phyloP scores from a whole-genome alignment of 352 stramenopile species.

The Globisporangium alternatum region DNA sequence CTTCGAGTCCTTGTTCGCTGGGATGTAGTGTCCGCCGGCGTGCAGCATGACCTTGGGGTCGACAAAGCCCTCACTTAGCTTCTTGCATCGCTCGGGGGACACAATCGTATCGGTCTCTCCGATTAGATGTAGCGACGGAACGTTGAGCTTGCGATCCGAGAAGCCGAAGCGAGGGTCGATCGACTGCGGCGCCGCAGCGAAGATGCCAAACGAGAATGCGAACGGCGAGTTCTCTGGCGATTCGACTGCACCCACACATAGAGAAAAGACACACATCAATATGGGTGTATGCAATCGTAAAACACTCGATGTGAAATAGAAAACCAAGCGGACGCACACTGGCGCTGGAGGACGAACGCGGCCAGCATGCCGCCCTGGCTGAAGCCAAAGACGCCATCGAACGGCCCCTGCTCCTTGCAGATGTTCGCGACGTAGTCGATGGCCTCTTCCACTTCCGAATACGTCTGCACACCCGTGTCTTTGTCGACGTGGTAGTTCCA shows the following conservation, averaged over 20 bases:
- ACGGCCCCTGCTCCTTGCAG: constrained; percentile 69
- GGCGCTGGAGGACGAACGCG: constrained; percentile 59
- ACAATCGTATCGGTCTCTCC: constrained; percentile 77
- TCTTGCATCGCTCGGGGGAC: constrained; percentile 47
- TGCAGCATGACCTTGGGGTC: constrained; percentile 68
- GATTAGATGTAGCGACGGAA: constrained; percentile 81
- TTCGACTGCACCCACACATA: constrained; percentile 20
- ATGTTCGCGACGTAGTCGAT: constrained; percentile 67
- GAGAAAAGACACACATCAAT: background rate
- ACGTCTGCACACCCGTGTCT: constrained; percentile 35
- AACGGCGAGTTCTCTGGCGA: constrained; percentile 49
- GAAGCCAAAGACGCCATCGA: constrained; percentile 85
- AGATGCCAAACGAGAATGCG: constrained; percentile 70
- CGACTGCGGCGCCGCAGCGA: constrained; percentile 55
- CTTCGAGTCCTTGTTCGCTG: constrained; percentile 81
- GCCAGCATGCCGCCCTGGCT: constrained; percentile 78
- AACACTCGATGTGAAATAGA: background rate
- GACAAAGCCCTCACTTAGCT: constrained; percentile 49
- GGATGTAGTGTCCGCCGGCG: constrained; percentile 79
- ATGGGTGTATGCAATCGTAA: background rate
- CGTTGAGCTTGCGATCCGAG: constrained; percentile 36
- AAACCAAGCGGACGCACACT: constrained; percentile 35
- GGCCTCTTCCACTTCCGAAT: constrained; percentile 54
- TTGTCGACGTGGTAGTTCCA: constrained; percentile 57
- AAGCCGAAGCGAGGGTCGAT: constrained; percentile 45